Evolutionary conservation across 371 early-diverging fungal species (phyloP).

Genomic region (Conidiobolus incongruus): DNA sequence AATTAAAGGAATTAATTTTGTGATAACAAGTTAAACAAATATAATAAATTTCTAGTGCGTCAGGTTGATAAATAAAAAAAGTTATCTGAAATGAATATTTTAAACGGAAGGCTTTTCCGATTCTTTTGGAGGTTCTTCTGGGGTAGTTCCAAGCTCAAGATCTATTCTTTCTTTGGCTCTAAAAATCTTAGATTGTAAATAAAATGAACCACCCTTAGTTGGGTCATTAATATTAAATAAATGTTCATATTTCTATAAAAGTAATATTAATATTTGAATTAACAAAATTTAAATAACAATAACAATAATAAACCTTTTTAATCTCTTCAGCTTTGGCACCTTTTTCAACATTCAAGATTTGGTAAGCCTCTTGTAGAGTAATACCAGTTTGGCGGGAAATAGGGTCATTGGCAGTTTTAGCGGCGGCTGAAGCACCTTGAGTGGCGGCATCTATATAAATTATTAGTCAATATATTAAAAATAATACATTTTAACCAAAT

Average conservation of each 20-base stretch:
- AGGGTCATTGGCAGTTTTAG: slow-evolving; percentile 38
- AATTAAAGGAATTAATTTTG: too few relatives aligned
- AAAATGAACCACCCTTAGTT: slow-evolving; percentile 71
- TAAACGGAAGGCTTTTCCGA: too few relatives aligned
- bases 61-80: too few relatives aligned
- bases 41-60: too few relatives aligned
- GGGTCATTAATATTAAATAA: slow-evolving; percentile 75
- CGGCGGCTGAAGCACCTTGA: slow-evolving; percentile 12
- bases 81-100: too few relatives aligned
- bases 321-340: slow-evolving; percentile 43
- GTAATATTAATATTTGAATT: too few relatives aligned
- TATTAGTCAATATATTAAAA: not conserved
- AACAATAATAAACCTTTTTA: slow-evolving; percentile 22
- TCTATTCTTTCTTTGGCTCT: slow-evolving; percentile 29
- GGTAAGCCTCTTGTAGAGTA: slow-evolving; percentile 74
- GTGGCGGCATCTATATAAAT: slow-evolving; percentile 20
- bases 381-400: slow-evolving; percentile 66
- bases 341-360: slow-evolving; percentile 75
- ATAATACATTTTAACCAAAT: slow-evolving; percentile 13
- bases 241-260: slow-evolving; percentile 58
- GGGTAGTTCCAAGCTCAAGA: too few relatives aligned
- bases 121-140: too few relatives aligned
- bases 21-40: too few relatives aligned
- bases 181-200: slow-evolving; percentile 82
- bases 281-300: not conserved